Evolutionary conservation across 805 yeast genomes (phyloP).

Genomic region (Suhomyces sp.): DNA sequence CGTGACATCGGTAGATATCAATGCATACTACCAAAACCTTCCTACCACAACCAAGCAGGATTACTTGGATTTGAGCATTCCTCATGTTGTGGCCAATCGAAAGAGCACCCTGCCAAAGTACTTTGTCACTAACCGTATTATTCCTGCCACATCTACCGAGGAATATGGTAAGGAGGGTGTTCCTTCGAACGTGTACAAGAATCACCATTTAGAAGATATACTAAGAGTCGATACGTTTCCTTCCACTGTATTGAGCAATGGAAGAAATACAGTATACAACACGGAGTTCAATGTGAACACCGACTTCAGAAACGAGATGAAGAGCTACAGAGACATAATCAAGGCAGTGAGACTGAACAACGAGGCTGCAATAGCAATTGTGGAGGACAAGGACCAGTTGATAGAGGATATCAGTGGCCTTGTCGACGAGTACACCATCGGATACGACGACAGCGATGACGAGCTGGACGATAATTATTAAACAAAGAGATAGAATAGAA

Average conservation of each 20-base stretch:
- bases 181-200: slow-evolving; percentile 4
- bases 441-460: slow-evolving; percentile 46
- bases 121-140: slow-evolving; percentile 8
- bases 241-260: slow-evolving; percentile 3
- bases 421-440: slow-evolving; percentile 48
- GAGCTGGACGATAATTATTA: slow-evolving; percentile 14
- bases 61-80: slow-evolving; percentile 3
- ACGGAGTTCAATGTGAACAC: slow-evolving; percentile 26
- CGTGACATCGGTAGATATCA: background rate
- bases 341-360: slow-evolving; percentile 16
- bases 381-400: slow-evolving; percentile 55
- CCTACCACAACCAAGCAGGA: background rate
- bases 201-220: slow-evolving; percentile 12
- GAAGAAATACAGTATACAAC: background rate
- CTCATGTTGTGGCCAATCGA: background rate
- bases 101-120: slow-evolving; percentile 4
- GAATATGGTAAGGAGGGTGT: background rate
- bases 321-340: slow-evolving; percentile 23
- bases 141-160: background rate
- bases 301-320: slow-evolving; percentile 24
- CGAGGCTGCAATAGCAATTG: slow-evolving; percentile 13
- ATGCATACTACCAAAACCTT: background rate
- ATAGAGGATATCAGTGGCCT: slow-evolving; percentile 46
- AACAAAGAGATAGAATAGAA: background rate
- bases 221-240: slow-evolving; percentile 17